A percentile compares a stretch with the other conserved stretches of the same genome.
phyloP scores from a whole-genome alignment of 805 yeast genomes.

The Spathaspora gorwiae region DNA sequence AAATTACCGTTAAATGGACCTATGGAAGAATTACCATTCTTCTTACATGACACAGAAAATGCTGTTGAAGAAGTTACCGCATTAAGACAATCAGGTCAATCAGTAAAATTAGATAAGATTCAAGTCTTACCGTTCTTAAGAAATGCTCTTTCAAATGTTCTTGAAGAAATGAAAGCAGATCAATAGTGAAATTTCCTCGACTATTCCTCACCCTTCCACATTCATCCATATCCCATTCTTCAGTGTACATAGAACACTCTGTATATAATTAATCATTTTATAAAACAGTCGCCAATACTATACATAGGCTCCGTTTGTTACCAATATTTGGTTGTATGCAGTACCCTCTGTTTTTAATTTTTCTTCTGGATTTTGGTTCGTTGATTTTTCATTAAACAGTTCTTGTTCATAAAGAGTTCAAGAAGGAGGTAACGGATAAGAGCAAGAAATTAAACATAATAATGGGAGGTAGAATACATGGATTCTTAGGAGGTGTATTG shows the following conservation, averaged over 20 bases:
- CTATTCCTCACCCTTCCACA: too few relatives aligned
- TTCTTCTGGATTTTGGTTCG: too few relatives aligned
- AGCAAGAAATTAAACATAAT: neutral
- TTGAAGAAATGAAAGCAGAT: neutral
- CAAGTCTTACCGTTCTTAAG: constrained; percentile 36
- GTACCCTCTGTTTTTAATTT: too few relatives aligned
- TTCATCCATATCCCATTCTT: neutral
- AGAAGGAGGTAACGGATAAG: too few relatives aligned
- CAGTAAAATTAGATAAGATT: constrained; percentile 30
- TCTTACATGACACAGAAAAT: constrained; percentile 26
- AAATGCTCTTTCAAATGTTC: constrained; percentile 19
- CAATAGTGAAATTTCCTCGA: neutral
- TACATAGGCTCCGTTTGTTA: too few relatives aligned
- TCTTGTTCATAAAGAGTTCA: too few relatives aligned
- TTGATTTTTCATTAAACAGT: too few relatives aligned
- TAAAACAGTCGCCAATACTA: neutral
- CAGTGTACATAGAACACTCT: neutral
- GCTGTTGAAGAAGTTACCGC: constrained; percentile 45
- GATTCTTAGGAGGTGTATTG: constrained; percentile 50
- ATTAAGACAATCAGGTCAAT: constrained; percentile 41
- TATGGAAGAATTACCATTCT: constrained; percentile 39
- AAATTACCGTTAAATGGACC: constrained; percentile 34
- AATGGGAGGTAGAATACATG: constrained; percentile 43
- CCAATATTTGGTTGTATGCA: too few relatives aligned
- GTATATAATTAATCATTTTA: neutral